Evolutionary conservation across 345 rosid genomes (phyloP).

Genomic region (Ceriops decandra): DNA sequence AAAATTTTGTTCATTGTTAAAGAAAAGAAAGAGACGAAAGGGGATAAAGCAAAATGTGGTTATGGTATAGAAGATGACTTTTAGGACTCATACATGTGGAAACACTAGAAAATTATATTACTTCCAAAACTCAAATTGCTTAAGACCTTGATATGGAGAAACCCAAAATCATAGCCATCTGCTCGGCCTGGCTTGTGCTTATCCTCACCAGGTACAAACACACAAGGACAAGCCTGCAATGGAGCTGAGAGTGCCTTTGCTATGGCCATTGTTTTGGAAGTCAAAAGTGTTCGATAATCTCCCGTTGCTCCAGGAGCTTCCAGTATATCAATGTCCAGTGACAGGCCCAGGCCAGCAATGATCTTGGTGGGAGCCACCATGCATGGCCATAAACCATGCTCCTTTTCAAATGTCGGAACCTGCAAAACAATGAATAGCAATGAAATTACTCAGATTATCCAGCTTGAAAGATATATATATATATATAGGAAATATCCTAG

Average conservation of each 20-base stretch:
- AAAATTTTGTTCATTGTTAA: neutral
- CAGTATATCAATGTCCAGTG: conserved; percentile 82
- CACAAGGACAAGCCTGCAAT: conserved; percentile 46
- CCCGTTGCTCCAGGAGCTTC: conserved; percentile 97
- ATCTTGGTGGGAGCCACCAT: conserved; percentile 99
- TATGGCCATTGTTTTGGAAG: conserved; percentile 76
- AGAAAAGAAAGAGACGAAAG: neutral
- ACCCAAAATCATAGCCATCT: conserved; percentile 90
- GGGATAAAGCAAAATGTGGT: neutral
- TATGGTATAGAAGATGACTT: neutral
- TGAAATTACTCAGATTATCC: neutral
- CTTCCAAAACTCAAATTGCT: neutral
- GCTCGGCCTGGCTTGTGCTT: conserved; percentile 61
- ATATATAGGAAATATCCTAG: neutral
- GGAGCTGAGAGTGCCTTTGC: conserved; percentile 85
- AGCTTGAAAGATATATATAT: neutral
- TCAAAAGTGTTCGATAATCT: conserved; percentile 82
- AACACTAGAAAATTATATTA: conserved; percentile 2
- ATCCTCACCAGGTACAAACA: conserved; percentile 90
- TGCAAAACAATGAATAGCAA: conserved; percentile 20
- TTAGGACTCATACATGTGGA: neutral
- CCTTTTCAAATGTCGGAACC: conserved; percentile 72
- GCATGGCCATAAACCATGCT: conserved; percentile 87
- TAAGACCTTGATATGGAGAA: conserved; percentile 87
- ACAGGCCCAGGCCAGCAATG: conserved; percentile 89